Evolutionary conservation across 2,329 filamentous ascomycete species (phyloP).

Genomic region (Beauveria scarabaeidicola): DNA sequence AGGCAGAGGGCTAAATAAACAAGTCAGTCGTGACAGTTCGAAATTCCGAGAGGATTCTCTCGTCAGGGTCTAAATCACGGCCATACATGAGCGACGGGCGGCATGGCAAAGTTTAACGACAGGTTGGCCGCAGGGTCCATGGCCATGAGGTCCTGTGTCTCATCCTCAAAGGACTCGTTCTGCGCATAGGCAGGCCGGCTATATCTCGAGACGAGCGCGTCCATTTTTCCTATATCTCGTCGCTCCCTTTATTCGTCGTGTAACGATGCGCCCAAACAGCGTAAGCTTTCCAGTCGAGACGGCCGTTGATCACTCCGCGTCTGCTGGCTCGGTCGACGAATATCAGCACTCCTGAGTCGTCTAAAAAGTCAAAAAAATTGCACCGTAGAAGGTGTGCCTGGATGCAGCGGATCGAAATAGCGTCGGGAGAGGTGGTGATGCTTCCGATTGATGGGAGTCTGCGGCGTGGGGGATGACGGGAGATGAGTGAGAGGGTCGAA

Average conservation of each 20-base stretch:
- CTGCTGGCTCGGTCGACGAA: not conserved
- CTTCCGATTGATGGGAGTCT: conserved; percentile 4
- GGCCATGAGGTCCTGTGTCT: conserved; percentile 66
- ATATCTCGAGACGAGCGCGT: conserved; percentile 88
- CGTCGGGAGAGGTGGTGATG: not conserved
- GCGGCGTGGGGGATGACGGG: conserved; percentile 17
- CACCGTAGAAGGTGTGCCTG: not conserved
- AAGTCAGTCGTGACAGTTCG: not conserved
- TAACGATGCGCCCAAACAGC: not conserved
- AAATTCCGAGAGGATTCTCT: not conserved
- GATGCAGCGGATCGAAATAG: not conserved
- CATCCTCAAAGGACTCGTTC: conserved; percentile 61
- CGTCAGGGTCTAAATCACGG: not conserved
- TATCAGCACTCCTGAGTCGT: not conserved
- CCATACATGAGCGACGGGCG: conserved; percentile 79
- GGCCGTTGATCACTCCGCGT: not conserved
- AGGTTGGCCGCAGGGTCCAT: conserved; percentile 66
- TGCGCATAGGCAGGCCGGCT: conserved; percentile 65
- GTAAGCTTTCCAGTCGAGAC: not conserved
- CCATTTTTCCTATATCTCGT: conserved; percentile 50
- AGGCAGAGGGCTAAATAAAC: conserved; percentile 63
- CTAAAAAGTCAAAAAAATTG: not conserved
- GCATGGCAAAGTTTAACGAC: conserved; percentile 90
- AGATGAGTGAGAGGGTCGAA: conserved; percentile 13
- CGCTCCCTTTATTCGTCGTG: not conserved